A percentile compares a stretch with the other conserved stretches of the same genome.
phyloP scores from a whole-genome alignment of 345 rosid species.

The Excoecaria cochinchinensis region DNA sequence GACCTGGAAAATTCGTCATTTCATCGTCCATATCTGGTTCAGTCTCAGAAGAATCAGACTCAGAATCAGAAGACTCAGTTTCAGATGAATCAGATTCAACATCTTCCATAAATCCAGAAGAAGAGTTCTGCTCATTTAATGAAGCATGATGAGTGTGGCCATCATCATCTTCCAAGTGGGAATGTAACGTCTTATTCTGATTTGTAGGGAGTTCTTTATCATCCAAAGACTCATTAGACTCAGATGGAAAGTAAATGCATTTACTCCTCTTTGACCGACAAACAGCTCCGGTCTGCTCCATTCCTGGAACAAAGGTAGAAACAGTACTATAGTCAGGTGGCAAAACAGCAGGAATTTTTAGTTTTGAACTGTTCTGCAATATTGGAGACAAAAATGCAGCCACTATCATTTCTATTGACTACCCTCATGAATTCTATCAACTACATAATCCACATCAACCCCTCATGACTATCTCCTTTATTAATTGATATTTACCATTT shows the following conservation, averaged over 20 bases:
- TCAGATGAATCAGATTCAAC: constrained; percentile 57
- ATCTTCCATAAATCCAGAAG: constrained; percentile 57
- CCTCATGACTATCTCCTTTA: constrained; percentile 20
- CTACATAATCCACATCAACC: constrained; percentile 10
- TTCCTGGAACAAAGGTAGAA: constrained; percentile 53
- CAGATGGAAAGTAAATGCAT: constrained; percentile 48
- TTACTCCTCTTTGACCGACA: constrained; percentile 65
- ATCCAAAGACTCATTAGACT: constrained; percentile 47
- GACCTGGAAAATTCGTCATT: constrained; percentile 67
- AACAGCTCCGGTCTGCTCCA: constrained; percentile 42
- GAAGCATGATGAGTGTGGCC: constrained; percentile 40
- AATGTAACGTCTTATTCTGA: constrained; percentile 43
- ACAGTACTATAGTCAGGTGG: constrained; percentile 26
- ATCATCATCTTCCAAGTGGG: constrained; percentile 44
- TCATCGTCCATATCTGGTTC: constrained; percentile 77
- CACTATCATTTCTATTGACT: constrained; percentile 25
- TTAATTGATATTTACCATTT: constrained; percentile 53
- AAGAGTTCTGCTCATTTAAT: constrained; percentile 42
- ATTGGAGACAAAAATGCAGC: constrained; percentile 22
- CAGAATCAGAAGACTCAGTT: constrained; percentile 46
- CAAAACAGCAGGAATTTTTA: constrained; percentile 19
- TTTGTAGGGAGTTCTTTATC: constrained; percentile 48
- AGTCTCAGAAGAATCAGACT: constrained; percentile 81
- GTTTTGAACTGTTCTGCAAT: constrained; percentile 19
- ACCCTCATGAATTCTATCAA: constrained; percentile 24